These are phyloP conservation scores for Apophysomyces elegans DNA, from an alignment of 371 early-diverging fungal species.

Conservation along the genomic window DNA sequence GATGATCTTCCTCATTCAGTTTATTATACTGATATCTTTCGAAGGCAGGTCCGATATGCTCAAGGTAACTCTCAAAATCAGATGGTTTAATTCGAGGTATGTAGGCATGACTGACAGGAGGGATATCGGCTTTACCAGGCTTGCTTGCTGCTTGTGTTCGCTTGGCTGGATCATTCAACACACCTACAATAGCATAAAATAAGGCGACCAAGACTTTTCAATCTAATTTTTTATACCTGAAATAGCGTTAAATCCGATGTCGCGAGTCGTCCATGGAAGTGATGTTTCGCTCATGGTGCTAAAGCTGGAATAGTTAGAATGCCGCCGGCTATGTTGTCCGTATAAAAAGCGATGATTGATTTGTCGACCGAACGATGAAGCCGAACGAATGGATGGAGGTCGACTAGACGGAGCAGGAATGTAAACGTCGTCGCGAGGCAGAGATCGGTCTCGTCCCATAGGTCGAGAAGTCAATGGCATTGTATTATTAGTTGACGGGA, in stretches of 20 bases:
- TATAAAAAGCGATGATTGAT: constrained; percentile 30
- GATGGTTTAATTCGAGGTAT: constrained; percentile 63
- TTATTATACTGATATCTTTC: constrained; percentile 65
- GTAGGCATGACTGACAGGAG: constrained; percentile 68
- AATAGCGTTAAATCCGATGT: constrained; percentile 68
- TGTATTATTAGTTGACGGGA: neutral
- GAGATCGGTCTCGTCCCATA: constrained; percentile 42
- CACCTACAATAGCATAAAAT: constrained; percentile 40
- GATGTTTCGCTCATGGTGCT: constrained; percentile 68
- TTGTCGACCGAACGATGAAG: constrained; percentile 43
- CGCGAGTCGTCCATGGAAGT: constrained; percentile 65
- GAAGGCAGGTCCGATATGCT: constrained; percentile 61
- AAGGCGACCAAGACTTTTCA: neutral
- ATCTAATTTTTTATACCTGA: constrained; percentile 32
- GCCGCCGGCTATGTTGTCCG: constrained; percentile 48
- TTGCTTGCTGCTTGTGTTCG: constrained; percentile 44
- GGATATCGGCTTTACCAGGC: constrained; percentile 66
- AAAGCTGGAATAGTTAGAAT: constrained; percentile 59
- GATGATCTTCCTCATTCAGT: constrained; percentile 27
- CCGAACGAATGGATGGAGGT: constrained; percentile 49
- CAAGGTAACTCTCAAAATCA: constrained; percentile 73
- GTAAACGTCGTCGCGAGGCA: constrained; percentile 38
- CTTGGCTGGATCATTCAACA: constrained; percentile 64
- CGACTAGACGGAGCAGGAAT: constrained; percentile 23
- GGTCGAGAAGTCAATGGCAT: constrained; percentile 13